phyloP scores from a whole-genome alignment of 768 basidiomycete species.

The Leccinellum rugosiceps region DNA sequence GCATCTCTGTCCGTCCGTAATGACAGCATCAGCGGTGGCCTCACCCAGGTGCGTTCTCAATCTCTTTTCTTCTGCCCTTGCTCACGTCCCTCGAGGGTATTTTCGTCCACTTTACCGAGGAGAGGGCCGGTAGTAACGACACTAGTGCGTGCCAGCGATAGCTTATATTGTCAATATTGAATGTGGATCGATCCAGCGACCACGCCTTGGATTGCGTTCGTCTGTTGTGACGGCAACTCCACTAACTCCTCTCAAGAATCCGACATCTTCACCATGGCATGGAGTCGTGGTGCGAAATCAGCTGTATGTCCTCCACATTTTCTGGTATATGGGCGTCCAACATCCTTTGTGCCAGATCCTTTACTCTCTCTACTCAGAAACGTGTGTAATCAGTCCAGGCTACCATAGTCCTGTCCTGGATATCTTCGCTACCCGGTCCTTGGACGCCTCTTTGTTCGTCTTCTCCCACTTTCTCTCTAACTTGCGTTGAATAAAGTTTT shows the following conservation, averaged over 20 bases:
- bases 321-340: not conserved
- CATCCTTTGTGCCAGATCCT: conserved; percentile 49
- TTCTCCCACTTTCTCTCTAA: not conserved
- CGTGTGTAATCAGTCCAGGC: conserved; percentile 72
- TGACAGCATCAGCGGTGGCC: conserved; percentile 38
- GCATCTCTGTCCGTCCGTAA: conserved; percentile 58
- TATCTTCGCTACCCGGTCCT: conserved; percentile 70
- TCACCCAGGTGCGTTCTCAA: conserved; percentile 48
- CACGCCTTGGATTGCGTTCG: conserved; percentile 90
- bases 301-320: conserved; percentile 49
- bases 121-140: conserved; percentile 40
- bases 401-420: conserved; percentile 72
- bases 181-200: conserved; percentile 40
- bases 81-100: conserved; percentile 52
- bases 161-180: conserved; percentile 8
- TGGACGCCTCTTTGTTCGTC: conserved; percentile 53
- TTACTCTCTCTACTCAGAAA: conserved; percentile 68
- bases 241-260: conserved; percentile 54
- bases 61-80: not conserved
- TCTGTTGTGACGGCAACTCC: conserved; percentile 78
- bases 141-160: conserved; percentile 49
- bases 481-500: not conserved
- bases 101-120: conserved; percentile 80
- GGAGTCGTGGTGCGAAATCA: conserved; percentile 73
- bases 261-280: conserved; percentile 83